phyloP scores from a whole-genome alignment of 257 asterid genomes.

The Sherardia arvensis region DNA sequence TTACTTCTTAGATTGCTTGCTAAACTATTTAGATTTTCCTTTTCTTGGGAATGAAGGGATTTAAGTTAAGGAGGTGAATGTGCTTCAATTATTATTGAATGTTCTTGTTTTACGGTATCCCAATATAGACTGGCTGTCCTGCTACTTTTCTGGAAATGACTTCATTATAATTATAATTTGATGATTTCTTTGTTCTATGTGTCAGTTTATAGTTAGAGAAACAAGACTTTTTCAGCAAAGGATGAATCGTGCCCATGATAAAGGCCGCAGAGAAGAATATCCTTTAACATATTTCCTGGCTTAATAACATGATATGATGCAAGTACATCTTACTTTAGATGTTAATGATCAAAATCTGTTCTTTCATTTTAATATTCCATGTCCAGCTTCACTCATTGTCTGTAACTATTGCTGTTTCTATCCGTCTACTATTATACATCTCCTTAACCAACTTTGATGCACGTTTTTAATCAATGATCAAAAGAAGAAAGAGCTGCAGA shows the following conservation, averaged over 20 bases:
- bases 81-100: not conserved
- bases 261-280: constrained; percentile 3
- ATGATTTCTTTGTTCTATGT: not conserved
- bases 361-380: not conserved
- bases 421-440: not conserved
- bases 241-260: not conserved
- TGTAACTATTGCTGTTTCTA: not conserved
- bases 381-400: not conserved
- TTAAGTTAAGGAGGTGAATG: not conserved
- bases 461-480: not conserved
- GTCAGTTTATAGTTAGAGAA: not conserved
- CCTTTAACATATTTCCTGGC: not conserved
- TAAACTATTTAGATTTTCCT: not conserved
- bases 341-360: not conserved
- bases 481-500: not conserved
- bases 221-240: not conserved
- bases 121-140: not conserved
- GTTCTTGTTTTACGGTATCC: not conserved
- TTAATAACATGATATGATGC: not conserved
- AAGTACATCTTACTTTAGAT: not conserved
- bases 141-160: not conserved
- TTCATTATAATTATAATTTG: not conserved
- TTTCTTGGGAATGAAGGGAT: not conserved
- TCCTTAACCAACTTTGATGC: constrained; percentile 1
- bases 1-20: not conserved